phyloP scores from a whole-genome alignment of 371 early-diverging fungal species.

The Phascolomyces articulosus region DNA sequence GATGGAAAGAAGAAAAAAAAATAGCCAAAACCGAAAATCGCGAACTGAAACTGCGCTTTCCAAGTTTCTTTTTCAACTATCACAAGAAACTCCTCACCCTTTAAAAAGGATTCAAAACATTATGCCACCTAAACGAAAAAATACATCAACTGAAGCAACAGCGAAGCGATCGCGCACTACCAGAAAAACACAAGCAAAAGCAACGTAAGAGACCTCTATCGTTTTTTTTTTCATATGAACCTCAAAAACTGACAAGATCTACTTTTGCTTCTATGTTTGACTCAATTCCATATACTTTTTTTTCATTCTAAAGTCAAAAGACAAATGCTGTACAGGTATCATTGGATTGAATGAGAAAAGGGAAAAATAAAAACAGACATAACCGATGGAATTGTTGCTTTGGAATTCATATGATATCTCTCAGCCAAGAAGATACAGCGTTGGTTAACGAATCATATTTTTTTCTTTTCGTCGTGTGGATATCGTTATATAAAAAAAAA shows the following conservation, averaged over 20 bases:
- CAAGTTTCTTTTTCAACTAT: neutral
- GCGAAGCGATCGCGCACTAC: neutral
- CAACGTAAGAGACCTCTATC: neutral
- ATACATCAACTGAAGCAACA: neutral
- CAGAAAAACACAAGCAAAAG: neutral
- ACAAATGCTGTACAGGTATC: neutral
- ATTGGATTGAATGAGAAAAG: neutral
- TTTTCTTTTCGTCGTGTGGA: no score
- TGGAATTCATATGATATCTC: no score
- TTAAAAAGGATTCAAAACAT: no score
- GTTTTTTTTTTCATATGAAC: neutral
- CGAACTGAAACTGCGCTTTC: neutral
- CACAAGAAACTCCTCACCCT: no score
- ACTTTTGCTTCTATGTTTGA: no score
- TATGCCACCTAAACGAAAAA: slow-evolving; percentile 5
- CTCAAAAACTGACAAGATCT: no score
- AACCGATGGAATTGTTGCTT: no score
- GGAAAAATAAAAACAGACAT: no score
- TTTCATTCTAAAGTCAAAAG: neutral
- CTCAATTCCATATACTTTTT: no score
- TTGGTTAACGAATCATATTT: no score
- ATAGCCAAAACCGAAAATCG: neutral
- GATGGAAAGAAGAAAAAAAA: no score
- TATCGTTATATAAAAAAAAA: neutral
- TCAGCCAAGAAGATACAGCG: no score